Conservation (phyloP, 2,329 filamentous ascomycete genomes). For the Phoma sp. region DNA sequence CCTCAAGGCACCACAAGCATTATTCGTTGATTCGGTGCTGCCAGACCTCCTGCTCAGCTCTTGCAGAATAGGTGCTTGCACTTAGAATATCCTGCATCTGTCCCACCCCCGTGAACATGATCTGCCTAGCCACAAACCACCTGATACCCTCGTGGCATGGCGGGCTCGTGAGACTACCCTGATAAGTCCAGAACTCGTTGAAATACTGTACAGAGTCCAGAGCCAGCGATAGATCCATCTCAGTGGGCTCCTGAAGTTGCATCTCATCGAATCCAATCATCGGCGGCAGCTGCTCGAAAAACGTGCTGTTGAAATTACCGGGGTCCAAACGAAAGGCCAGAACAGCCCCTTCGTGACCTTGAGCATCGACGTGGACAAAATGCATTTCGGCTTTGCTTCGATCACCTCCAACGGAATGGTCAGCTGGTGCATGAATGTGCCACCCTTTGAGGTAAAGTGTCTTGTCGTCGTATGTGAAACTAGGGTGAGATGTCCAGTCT, state of each 20-base stretch:
- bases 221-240: conserved; percentile 42
- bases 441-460: conserved; percentile 57
- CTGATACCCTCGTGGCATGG: conserved; percentile 56
- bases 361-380: conserved; percentile 54
- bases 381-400: conserved; percentile 57
- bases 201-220: conserved; percentile 49
- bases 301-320: conserved; percentile 46
- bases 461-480: conserved; percentile 54
- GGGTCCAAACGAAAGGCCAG: conserved; percentile 56
- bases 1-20: background rate
- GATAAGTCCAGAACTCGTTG: conserved; percentile 57
- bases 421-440: conserved; percentile 60
- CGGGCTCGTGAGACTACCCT: conserved; percentile 56
- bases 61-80: conserved; percentile 54
- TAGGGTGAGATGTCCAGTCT: conserved; percentile 49
- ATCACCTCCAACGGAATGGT: conserved; percentile 55
- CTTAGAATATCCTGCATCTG: conserved; percentile 57
- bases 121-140: conserved; percentile 53
- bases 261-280: conserved; percentile 50
- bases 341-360: conserved; percentile 53
- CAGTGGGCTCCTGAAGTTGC: conserved; percentile 22
- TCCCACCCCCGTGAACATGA: conserved; percentile 51
- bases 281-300: conserved; percentile 52
- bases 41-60: conserved; percentile 56
- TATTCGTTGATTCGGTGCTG: conserved; percentile 54